Conservation (phyloP, 2,329 filamentous ascomycete genomes). For the Leptographium wingfieldii region DNA sequence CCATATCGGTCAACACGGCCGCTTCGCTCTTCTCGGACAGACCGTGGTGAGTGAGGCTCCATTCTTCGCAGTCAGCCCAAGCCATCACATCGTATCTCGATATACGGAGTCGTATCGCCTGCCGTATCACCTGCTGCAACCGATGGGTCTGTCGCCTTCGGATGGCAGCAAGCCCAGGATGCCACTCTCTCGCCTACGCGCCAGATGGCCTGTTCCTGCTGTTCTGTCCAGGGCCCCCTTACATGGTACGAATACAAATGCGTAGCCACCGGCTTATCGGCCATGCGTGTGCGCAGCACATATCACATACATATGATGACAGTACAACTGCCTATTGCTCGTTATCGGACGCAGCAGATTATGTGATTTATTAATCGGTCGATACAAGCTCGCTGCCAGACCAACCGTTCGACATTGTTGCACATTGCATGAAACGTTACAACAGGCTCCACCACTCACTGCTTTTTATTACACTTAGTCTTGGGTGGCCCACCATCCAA, state of each 20-base stretch:
- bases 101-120: neutral
- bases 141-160: too few relatives aligned
- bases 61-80: neutral
- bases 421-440: constrained; percentile 1
- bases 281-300: too few relatives aligned
- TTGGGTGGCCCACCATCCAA: neutral
- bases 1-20: neutral
- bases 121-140: neutral
- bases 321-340: neutral
- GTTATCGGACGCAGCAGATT: neutral
- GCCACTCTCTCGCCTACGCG: too few relatives aligned
- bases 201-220: too few relatives aligned
- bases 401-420: neutral
- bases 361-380: neutral
- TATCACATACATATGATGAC: neutral
- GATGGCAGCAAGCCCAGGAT: too few relatives aligned
- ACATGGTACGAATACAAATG: too few relatives aligned
- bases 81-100: neutral
- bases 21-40: neutral
- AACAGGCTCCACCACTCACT: neutral
- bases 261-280: too few relatives aligned
- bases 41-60: neutral
- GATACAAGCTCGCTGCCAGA: neutral
- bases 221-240: too few relatives aligned
- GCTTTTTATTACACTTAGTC: neutral